These are phyloP conservation scores for Tulasnella sp. DNA, from an alignment of 768 basidiomycete genomes.

Conservation along the genomic window DNA sequence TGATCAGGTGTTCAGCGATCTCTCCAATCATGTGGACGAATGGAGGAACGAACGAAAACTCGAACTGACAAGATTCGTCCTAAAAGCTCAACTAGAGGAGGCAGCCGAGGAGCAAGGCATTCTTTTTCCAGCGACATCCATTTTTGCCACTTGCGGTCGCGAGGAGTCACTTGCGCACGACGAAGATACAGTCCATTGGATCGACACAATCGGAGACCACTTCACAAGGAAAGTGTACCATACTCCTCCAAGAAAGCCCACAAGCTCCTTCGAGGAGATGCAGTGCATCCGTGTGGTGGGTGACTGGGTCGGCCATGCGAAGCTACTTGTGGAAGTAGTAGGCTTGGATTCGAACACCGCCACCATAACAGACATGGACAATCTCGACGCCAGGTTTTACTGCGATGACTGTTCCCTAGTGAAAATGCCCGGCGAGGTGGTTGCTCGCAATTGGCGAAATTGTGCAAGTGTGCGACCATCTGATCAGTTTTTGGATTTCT, in stretches of 20 bases:
- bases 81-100: background rate
- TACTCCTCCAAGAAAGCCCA: background rate
- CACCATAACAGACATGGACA: background rate
- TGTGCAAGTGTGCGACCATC: background rate
- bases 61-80: background rate
- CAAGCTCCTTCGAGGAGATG: background rate
- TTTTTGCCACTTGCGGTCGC: background rate
- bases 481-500: background rate
- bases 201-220: background rate
- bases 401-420: background rate
- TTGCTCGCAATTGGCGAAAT: conserved; percentile 2
- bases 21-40: background rate
- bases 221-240: background rate
- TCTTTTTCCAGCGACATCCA: background rate
- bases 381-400: background rate
- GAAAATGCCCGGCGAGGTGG: background rate
- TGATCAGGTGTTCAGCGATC: background rate
- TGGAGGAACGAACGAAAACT: background rate
- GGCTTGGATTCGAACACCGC: background rate
- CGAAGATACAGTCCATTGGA: background rate
- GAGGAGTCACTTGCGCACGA: background rate
- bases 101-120: background rate
- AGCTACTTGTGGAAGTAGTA: background rate
- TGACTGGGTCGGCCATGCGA: background rate
- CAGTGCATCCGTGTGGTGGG: background rate